Conservation (phyloP, 345 rosid genomes). For the Gynandropsis gynandra region DNA sequence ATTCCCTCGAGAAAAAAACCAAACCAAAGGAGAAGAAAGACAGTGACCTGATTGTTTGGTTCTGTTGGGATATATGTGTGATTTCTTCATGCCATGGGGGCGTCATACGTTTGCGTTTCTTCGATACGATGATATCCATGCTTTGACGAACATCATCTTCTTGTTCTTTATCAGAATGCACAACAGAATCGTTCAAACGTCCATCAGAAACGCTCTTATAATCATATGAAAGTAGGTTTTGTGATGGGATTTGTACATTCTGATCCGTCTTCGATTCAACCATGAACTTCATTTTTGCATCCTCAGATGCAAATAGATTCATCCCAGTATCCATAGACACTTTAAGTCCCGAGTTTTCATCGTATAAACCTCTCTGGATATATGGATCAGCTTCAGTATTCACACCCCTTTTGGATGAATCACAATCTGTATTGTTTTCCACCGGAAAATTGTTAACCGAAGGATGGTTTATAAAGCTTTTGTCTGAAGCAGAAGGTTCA, state of each 20-base stretch:
- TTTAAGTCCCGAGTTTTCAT: slow-evolving; percentile 20
- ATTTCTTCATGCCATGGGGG: slow-evolving; percentile 52
- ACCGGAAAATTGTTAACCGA: slow-evolving; percentile 32
- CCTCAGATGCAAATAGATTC: slow-evolving; percentile 24
- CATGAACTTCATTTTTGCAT: slow-evolving; percentile 23
- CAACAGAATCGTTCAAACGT: too few relatives aligned
- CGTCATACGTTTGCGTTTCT: slow-evolving; percentile 45
- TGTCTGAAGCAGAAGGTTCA: slow-evolving; percentile 15
- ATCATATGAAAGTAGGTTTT: slow-evolving; percentile 9
- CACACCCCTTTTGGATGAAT: slow-evolving; percentile 16
- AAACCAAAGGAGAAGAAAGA: neutral
- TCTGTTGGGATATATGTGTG: slow-evolving; percentile 27
- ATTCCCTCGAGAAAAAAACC: too few relatives aligned
- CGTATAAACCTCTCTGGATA: slow-evolving; percentile 20
- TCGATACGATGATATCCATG: slow-evolving; percentile 27
- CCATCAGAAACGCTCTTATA: too few relatives aligned
- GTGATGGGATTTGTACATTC: slow-evolving; percentile 22
- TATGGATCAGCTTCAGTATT: slow-evolving; percentile 8
- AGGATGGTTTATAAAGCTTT: slow-evolving; percentile 10
- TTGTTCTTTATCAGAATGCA: too few relatives aligned
- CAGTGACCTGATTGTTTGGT: slow-evolving; percentile 48
- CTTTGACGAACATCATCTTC: neutral
- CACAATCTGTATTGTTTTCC: slow-evolving; percentile 21
- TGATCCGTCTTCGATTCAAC: slow-evolving; percentile 23
- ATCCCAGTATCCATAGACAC: slow-evolving; percentile 24